phyloP scores from a whole-genome alignment of 148 eudicot species.

The Vaccinium corymbosum region DNA sequence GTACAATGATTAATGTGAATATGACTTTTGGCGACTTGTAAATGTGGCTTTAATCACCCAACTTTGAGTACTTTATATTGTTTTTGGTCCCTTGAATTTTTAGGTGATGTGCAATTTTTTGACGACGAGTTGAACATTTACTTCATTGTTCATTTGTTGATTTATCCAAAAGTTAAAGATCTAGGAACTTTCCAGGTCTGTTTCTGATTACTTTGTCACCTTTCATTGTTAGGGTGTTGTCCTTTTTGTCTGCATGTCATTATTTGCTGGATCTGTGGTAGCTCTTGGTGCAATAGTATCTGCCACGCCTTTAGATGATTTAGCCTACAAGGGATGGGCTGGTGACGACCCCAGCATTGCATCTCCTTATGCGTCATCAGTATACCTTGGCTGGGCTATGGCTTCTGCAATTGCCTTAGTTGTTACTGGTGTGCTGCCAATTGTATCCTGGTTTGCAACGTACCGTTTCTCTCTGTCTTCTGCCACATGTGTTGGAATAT shows the following conservation, averaged over 20 bases:
- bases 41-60: slow-evolving; percentile 5
- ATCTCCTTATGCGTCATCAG: slow-evolving; percentile 81
- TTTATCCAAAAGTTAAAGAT: background rate
- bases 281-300: slow-evolving; percentile 91
- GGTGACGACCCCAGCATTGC: slow-evolving; percentile 47
- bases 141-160: background rate
- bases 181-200: slow-evolving; percentile 2
- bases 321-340: slow-evolving; percentile 64
- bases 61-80: background rate
- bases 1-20: background rate
- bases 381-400: slow-evolving; percentile 93
- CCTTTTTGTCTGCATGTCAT: slow-evolving; percentile 59
- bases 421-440: slow-evolving; percentile 82
- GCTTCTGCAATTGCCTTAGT: slow-evolving; percentile 73
- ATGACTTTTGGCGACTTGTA: background rate
- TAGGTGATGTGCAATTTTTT: background rate
- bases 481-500: slow-evolving; percentile 78
- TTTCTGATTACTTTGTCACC: slow-evolving; percentile 14
- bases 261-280: slow-evolving; percentile 74
- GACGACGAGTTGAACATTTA: background rate
- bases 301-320: slow-evolving; percentile 80
- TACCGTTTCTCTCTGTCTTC: slow-evolving; percentile 88
- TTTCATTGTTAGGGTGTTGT: slow-evolving; percentile 60
- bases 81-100: background rate
- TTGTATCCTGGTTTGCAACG: slow-evolving; percentile 94